Base-by-base conservation (phyloP, 1,284 basidiomycete genomes). In the Austroboletus rostrupii region DNA sequence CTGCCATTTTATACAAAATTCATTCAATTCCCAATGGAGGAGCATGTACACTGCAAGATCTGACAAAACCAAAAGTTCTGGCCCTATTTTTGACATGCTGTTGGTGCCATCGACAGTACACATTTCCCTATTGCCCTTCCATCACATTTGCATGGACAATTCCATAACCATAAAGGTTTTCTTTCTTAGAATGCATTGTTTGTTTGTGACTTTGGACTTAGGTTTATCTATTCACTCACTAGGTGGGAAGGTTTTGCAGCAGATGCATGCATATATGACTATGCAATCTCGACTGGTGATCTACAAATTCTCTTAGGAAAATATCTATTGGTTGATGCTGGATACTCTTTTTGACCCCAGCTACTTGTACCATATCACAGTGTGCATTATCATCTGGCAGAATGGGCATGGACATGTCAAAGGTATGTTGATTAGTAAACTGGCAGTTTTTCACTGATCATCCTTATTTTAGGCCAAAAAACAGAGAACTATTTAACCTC, bases 91-190 rank as follows among this genome's bases (percentile, higher is more conserved):
- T 5, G n/a, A n/a, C 6, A 35, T 35, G 33, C 42, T 1, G 16
- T 58, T 9, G 42, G 50, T 0, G 42, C 35, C 2, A 43, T 58
- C 5, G 48, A 57, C 35, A 45, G 50, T 0, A 54, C 41, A 23
- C 57, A 58, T 11, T 55, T 33, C 2, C 43, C 37, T 5, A 8
- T 36, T n/a, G 33, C n/a, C 11, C 37, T 2, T 5, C 20, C 10
- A 2, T 17, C 6, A 2, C 23, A 3, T 29, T 13, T 17, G 5
- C 7, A 1, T 6, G 5, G 3, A 3, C 28, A n/a, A 6, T 55
- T 26, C 29, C n/a, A 36, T 0, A 62, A 62, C 23, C 9, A 35
- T 1, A 66, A 65, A 32, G 62, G 57, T 0, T 49, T 46, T 6
- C 9, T 55, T 0, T 54, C 39, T 0, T 50, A 59, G 9, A 66